Base-by-base conservation (phyloP, 2,329 filamentous ascomycete species). In the Exophiala oligosperma region DNA sequence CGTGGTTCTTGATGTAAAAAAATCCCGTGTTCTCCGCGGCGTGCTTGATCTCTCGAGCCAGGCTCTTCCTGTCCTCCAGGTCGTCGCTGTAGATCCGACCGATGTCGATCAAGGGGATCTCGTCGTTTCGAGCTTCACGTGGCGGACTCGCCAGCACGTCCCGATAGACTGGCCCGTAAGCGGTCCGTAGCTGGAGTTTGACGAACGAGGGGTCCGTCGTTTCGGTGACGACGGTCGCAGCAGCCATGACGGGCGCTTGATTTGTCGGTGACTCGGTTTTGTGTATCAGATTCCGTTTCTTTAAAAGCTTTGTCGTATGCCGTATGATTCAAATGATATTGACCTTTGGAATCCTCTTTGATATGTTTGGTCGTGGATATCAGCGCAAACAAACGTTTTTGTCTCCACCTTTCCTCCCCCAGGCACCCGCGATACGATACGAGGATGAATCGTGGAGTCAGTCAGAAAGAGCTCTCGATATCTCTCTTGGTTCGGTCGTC, bases 101-200 rank as follows among this genome's bases (percentile, higher is more conserved):
- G 5, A 84, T 68, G 63, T 84, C 80, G 52, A 85, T 81, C 43
- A 84, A 66, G 2, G 82, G 82, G 11, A 84, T 81, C 66, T 84
- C 77, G 64, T 70, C 72, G 2, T 69, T 61, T 3, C 71, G 73
- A 37, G 75, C 75, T 28, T 72, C 69, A 23, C 77, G 69, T 2
- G 76, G 75, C 6, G 75, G 71, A 1, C 71, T 72, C 24, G 70
- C 75, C 14, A 75, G 72, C 2, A 80, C 74, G 12, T 75, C 70
- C 23, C 78, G 74, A 62, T 70, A 79, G 35, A 76, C 76, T 1
- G 76, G 73, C 1, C 77, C 77, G 37, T 75, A 74, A 0, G 76
- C 73, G 1, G 75, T 77, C 35, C 76, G 71, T 2, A 80, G 72
- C 57, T 80, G 76, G 14, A 80, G 67, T 56, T 78, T 56, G 21